Percentiles rank a stretch among this genome's conserved stretches.
Evolutionary conservation across 2,329 filamentous ascomycete genomes (phyloP).

Genomic region (Aureobasidium sp.): DNA sequence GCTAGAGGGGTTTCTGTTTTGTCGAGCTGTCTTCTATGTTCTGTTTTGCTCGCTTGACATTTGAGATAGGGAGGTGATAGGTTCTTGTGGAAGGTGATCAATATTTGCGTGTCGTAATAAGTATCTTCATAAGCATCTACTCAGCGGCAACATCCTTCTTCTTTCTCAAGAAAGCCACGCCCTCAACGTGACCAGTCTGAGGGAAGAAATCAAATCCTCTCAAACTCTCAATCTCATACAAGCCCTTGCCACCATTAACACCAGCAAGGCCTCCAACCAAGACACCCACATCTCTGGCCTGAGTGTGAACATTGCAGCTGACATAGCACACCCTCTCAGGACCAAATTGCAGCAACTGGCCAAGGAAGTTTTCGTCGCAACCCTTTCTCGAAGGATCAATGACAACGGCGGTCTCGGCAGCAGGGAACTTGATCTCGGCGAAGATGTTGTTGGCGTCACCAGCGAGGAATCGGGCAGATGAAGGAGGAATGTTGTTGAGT

Average conservation of each 20-base stretch:
- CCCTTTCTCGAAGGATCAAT: constrained; percentile 96
- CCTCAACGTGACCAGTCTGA: constrained; percentile 66
- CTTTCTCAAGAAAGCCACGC: constrained; percentile 52
- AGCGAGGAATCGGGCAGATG: constrained; percentile 75
- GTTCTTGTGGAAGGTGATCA: no score
- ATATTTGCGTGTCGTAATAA: not conserved
- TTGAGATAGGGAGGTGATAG: not conserved
- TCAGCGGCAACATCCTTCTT: constrained; percentile 23
- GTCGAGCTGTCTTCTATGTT: not conserved
- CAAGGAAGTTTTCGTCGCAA: constrained; percentile 77
- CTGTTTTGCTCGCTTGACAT: not conserved
- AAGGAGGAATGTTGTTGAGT: constrained; percentile 61
- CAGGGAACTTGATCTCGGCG: constrained; percentile 52
- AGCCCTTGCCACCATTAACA: constrained; percentile 33
- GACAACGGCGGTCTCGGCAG: constrained; percentile 83
- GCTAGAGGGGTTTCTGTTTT: not conserved
- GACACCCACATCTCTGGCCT: constrained; percentile 85
- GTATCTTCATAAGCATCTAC: not conserved
- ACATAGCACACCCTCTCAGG: constrained; percentile 85
- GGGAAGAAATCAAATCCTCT: constrained; percentile 97
- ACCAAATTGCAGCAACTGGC: constrained; percentile 69
- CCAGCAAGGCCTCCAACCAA: constrained; percentile 63
- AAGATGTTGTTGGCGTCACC: constrained; percentile 84
- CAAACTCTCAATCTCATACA: constrained; percentile 83
- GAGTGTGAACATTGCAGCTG: constrained; percentile 96